These are phyloP conservation scores for Neurospora sp. DNA, from an alignment of 2,329 filamentous ascomycete species.

Conservation along the genomic window DNA sequence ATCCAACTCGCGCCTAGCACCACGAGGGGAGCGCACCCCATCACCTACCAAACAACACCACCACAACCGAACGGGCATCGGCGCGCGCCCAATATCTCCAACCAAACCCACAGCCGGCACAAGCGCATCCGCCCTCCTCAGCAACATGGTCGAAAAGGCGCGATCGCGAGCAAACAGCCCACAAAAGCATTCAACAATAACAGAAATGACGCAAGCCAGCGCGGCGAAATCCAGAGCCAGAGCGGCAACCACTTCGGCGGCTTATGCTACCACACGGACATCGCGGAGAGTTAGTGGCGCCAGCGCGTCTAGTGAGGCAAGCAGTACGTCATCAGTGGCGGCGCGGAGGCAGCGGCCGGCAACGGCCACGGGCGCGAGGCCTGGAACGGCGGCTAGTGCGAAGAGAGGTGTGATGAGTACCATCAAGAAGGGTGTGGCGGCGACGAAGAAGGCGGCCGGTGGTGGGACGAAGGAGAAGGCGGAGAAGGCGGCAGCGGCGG, in stretches of 20 bases:
- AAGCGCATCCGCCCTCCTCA: constrained; percentile 35
- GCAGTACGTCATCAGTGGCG: constrained; percentile 55
- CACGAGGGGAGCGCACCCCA: constrained; percentile 28
- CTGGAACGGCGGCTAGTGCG: constrained; percentile 27
- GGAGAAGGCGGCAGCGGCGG: constrained; percentile 17
- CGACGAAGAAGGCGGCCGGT: constrained; percentile 37
- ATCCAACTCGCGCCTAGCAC: constrained; percentile 63
- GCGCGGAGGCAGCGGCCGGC: constrained; percentile 35
- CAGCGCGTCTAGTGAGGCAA: constrained; percentile 51
- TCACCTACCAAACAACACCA: constrained; percentile 21
- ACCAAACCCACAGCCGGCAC: constrained; percentile 40
- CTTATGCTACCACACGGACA: constrained; percentile 34
- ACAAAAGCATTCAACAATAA: constrained; percentile 28
- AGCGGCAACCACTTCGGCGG: constrained; percentile 26
- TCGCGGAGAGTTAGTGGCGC: constrained; percentile 45
- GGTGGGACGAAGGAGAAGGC: constrained; percentile 11
- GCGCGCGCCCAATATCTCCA: constrained; percentile 50
- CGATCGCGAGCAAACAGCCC: constrained; percentile 30
- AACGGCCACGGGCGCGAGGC: constrained; percentile 24
- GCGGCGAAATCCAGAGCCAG: constrained; percentile 24
- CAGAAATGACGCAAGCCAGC: constrained; percentile 19
- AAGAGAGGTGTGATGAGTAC: constrained; percentile 43
- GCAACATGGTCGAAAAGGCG: constrained; percentile 51
- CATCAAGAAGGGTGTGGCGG: constrained; percentile 41
- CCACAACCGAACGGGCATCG: constrained; percentile 42